Percentiles rank a stretch among this genome's conserved stretches.
phyloP scores from a whole-genome alignment of 2,329 filamentous ascomycete species.

The Hypomyces rosellus region DNA sequence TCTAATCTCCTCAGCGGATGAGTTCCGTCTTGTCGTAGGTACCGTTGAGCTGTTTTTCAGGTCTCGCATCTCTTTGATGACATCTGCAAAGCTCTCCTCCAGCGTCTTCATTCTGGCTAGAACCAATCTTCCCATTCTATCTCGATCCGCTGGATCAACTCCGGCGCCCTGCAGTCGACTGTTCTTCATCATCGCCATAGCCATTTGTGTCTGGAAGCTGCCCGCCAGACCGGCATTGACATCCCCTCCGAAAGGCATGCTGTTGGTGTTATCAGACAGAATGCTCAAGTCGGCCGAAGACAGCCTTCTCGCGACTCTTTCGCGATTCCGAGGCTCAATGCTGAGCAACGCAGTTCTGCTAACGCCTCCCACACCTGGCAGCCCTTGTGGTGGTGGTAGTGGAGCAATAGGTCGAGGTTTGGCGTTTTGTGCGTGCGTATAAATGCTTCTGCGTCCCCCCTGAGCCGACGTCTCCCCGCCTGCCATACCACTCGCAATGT shows the following conservation, averaged over 20 bases:
- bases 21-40: constrained; percentile 45
- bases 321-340: constrained; percentile 39
- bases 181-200: constrained; percentile 58
- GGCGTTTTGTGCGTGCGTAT: constrained; percentile 40
- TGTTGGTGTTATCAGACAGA: constrained; percentile 61
- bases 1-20: constrained; percentile 38
- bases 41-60: constrained; percentile 44
- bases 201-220: constrained; percentile 78
- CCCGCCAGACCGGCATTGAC: constrained; percentile 60
- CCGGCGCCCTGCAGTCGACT: constrained; percentile 43
- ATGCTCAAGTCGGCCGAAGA: constrained; percentile 68
- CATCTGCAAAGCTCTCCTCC: constrained; percentile 83
- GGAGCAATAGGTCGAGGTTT: constrained; percentile 50
- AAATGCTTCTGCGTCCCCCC: constrained; percentile 37
- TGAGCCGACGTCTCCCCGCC: constrained; percentile 31
- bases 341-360: constrained; percentile 43
- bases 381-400: constrained; percentile 37
- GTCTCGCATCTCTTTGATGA: constrained; percentile 73
- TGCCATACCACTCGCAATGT: constrained; percentile 16
- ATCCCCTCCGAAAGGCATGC: constrained; percentile 45
- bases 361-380: constrained; percentile 28
- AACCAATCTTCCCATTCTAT: constrained; percentile 74
- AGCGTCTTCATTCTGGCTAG: constrained; percentile 87
- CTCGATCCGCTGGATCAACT: constrained; percentile 40
- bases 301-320: constrained; percentile 34